Conservation (phyloP, 2,329 filamentous ascomycete species). For the Alternaria rosae region DNA sequence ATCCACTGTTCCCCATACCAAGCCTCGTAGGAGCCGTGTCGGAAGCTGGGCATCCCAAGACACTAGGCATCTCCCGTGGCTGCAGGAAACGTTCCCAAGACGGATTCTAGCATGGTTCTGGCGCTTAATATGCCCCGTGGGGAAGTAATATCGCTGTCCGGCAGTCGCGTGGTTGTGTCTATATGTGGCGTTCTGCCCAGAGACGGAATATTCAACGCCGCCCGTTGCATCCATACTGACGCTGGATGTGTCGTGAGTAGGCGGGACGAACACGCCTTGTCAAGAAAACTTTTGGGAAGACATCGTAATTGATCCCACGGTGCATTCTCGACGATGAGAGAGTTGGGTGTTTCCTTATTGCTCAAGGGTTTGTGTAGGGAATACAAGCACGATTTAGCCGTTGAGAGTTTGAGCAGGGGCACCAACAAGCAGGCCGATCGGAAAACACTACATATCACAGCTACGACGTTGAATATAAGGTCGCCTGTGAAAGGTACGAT, state of each 20-base stretch:
- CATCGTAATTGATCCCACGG: neutral
- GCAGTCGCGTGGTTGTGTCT: neutral
- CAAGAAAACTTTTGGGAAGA: too few species aligned
- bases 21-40: neutral
- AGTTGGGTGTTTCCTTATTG: neutral
- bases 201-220: neutral
- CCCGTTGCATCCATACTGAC: neutral
- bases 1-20: conserved; percentile 1
- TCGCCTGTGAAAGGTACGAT: neutral
- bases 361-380: neutral
- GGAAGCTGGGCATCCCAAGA: neutral
- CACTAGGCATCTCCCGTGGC: neutral
- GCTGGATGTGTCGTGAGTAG: neutral
- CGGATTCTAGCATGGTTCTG: neutral
- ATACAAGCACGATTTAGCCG: neutral
- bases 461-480: neutral
- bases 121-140: neutral
- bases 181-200: neutral
- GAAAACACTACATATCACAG: neutral
- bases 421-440: neutral
- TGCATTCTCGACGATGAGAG: neutral
- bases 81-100: neutral
- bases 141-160: neutral
- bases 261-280: too few species aligned
- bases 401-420: neutral